phyloP scores from a whole-genome alignment of 345 rosid species.

The Citrus unshiu region DNA sequence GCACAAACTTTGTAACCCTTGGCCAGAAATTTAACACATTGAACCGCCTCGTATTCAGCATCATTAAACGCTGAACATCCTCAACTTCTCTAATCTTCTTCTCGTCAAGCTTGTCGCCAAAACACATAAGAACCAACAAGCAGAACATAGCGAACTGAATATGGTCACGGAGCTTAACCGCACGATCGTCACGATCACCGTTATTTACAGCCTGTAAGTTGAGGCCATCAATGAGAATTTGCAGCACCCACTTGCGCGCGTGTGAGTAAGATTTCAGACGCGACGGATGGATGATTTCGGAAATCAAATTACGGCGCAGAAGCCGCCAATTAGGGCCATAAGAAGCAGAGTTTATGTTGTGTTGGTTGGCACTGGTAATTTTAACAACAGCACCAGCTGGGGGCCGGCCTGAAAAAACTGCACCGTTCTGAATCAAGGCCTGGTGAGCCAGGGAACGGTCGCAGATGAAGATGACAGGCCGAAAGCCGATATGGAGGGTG shows the following conservation, averaged over 20 bases:
- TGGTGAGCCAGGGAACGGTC: not conserved
- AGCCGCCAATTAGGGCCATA: not conserved
- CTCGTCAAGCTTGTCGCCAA: not conserved
- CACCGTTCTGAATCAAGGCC: not conserved
- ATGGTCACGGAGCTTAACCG: not conserved
- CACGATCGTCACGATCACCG: not conserved
- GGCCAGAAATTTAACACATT: not conserved
- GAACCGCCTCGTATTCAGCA: not conserved
- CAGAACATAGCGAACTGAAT: not conserved
- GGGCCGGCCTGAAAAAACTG: not conserved
- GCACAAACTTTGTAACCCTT: not conserved
- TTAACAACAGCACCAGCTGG: not conserved
- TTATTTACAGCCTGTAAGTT: not conserved
- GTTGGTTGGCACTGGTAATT: not conserved
- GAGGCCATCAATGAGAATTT: constrained; percentile 5
- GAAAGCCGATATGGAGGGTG: not conserved
- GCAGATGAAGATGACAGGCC: not conserved
- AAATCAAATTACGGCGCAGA: not conserved
- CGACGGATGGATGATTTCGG: not conserved
- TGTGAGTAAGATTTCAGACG: not conserved
- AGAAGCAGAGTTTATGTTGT: not conserved
- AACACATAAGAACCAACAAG: not conserved
- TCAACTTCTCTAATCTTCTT: not conserved
- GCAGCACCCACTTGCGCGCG: constrained; percentile 11
- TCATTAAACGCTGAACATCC: not conserved